Evolutionary conservation across 805 yeast species (phyloP).

Genomic region (Metschnikowia drakensbergensis): DNA sequence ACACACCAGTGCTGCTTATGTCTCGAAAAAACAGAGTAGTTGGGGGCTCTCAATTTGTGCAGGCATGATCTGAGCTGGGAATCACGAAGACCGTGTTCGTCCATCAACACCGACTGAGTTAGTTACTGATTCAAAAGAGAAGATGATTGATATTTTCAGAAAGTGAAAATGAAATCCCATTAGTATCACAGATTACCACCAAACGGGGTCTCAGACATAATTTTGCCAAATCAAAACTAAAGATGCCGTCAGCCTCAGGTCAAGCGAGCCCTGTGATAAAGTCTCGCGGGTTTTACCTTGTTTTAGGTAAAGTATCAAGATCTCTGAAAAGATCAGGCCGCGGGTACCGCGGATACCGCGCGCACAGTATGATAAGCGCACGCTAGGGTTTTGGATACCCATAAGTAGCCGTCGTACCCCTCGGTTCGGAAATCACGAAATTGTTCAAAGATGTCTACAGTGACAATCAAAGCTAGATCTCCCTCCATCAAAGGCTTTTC

Average conservation of each 20-base stretch:
- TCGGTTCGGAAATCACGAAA: not conserved
- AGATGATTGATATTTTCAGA: too few species aligned
- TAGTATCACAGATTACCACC: not conserved
- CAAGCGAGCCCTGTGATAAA: not conserved
- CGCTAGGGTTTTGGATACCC: not conserved
- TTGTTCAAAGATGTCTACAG: slow-evolving; percentile 35
- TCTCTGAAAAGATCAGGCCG: not conserved
- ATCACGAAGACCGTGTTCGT: too few species aligned
- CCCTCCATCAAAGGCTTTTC: slow-evolving; percentile 49
- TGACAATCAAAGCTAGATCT: slow-evolving; percentile 59
- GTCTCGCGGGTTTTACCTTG: not conserved
- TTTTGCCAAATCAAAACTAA: not conserved
- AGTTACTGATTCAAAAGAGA: too few species aligned
- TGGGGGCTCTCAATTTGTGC: too few species aligned
- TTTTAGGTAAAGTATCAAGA: not conserved
- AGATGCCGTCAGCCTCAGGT: not conserved
- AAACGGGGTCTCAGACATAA: not conserved
- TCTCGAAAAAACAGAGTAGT: too few species aligned
- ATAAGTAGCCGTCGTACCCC: not conserved
- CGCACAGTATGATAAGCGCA: slow-evolving; percentile 1
- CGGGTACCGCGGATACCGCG: not conserved
- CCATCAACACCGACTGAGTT: too few species aligned
- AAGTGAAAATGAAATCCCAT: too few species aligned
- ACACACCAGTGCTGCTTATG: too few species aligned
- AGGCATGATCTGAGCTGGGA: too few species aligned